Percentiles rank a stretch among this genome's conserved stretches.
These are phyloP conservation scores for Fusarium illudens DNA, from an alignment of 2,329 filamentous ascomycete species.

Conservation along the genomic window DNA sequence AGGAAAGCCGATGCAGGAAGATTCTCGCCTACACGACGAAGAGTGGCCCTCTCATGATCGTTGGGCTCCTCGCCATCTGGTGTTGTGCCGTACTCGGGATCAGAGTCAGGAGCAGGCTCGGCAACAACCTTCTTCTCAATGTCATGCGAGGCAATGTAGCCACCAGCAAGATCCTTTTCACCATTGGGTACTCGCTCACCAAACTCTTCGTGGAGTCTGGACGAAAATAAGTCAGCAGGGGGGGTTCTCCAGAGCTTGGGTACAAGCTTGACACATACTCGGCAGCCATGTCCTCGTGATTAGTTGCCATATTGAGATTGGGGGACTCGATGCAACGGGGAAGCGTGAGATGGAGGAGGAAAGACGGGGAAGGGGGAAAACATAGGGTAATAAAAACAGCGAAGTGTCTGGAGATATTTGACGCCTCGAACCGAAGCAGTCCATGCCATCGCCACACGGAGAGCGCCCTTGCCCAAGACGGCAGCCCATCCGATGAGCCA, in stretches of 20 bases:
- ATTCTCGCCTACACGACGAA: conserved; percentile 63
- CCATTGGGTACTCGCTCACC: conserved; percentile 36
- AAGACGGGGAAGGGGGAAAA: conserved; percentile 1
- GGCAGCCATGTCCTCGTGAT: conserved; percentile 46
- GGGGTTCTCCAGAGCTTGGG: background rate
- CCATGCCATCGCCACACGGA: conserved; percentile 4
- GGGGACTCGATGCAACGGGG: conserved; percentile 9
- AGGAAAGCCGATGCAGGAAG: conserved; percentile 64
- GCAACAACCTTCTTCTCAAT: conserved; percentile 34
- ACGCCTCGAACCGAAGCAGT: background rate
- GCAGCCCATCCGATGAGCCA: conserved; percentile 28
- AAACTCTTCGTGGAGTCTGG: conserved; percentile 43
- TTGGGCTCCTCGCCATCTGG: conserved; percentile 62
- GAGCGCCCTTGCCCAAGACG: conserved; percentile 20
- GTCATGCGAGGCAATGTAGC: conserved; percentile 36
- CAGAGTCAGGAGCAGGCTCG: conserved; percentile 6
- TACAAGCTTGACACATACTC: conserved; percentile 41
- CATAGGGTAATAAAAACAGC: background rate
- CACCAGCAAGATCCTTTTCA: conserved; percentile 39
- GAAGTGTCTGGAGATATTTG: conserved; percentile 6
- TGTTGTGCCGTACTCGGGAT: conserved; percentile 44
- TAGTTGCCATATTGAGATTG: conserved; percentile 43
- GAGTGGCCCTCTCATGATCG: conserved; percentile 57
- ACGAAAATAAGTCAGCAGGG: conserved; percentile 14
- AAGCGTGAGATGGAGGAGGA: background rate